Base-by-base conservation (phyloP, 2,329 filamentous ascomycete genomes). In the Lithohypha guttulata region DNA sequence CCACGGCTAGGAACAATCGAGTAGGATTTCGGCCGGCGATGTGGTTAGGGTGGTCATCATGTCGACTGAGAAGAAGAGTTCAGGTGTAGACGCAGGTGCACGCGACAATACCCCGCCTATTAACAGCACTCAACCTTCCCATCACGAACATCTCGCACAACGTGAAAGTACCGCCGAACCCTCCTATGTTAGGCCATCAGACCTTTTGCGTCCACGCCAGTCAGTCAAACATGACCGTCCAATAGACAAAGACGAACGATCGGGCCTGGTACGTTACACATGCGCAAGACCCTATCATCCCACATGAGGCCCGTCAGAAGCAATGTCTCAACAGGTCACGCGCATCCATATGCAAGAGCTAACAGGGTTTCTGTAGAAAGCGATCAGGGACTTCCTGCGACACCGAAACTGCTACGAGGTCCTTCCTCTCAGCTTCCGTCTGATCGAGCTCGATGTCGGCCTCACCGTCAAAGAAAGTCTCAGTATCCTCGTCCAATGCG, bases 361-460 rank as follows among this genome's bases (percentile, higher is more conserved):
- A 49, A 20, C 17, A 28, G 10, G 15, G 15, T 13, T 7, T 11
- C 8, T 15, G 49, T 63, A 93, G 87, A 80, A 80, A 68, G 81
- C 83, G 47, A 87, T 96, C 54, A 83, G 91, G 62, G 84, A 94
- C 53, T 98, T 98, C 65, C 78, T 98, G 59, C 93, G 87, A 63
- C 81, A 93, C 52, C 81, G 91, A 57, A 96, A 85, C 23, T 95
- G 87, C 61, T 98, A 98, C 69, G 91, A 98, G 65, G 91, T 98
- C 51, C 73, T 98, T 33, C 91, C 91, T 13, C 76, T 98, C 45
- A 95, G 87, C 51, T 98, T 93, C 64, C 83, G 91, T 48, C 77
- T 98, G 40, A 93, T 98, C 56, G 77, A 95, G 48, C 84, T 98
- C 59, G 93, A 98, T 62, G 96, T 86, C 46, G 80, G 87, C 46